phyloP scores from a whole-genome alignment of 2,329 filamentous ascomycete species.

The Colletotrichum sp. region DNA sequence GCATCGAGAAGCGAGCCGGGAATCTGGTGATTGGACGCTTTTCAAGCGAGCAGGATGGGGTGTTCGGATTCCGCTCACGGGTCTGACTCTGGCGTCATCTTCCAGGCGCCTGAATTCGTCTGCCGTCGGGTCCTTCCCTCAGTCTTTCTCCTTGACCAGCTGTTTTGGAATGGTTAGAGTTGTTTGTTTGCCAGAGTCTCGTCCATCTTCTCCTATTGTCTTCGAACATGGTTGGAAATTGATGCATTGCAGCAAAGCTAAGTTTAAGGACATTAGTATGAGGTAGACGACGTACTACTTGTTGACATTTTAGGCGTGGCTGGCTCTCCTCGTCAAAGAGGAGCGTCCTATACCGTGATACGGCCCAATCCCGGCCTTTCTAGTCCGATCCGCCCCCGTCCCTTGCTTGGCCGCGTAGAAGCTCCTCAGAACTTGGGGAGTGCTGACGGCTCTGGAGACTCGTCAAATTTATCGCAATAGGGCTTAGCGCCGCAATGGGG shows the following conservation, averaged over 20 bases:
- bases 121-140: neutral
- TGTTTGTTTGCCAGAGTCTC: neutral
- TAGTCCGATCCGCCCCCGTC: neutral
- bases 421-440: neutral
- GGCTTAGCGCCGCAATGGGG: constrained; percentile 35
- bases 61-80: neutral
- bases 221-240: neutral
- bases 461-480: constrained; percentile 44
- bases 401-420: neutral
- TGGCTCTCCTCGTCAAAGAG: neutral
- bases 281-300: neutral
- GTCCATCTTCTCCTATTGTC: neutral
- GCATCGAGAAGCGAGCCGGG: constrained; percentile 34
- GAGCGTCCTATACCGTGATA: neutral
- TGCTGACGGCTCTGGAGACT: constrained; percentile 18
- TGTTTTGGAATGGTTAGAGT: neutral
- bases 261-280: neutral
- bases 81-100: neutral
- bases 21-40: constrained; percentile 35
- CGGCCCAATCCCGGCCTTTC: neutral
- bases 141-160: neutral
- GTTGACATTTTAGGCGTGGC: neutral
- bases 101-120: neutral
- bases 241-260: neutral
- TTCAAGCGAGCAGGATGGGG: constrained; percentile 33